Conservation (phyloP, 1,284 basidiomycete species). For the Hortiboletus rubellus region DNA sequence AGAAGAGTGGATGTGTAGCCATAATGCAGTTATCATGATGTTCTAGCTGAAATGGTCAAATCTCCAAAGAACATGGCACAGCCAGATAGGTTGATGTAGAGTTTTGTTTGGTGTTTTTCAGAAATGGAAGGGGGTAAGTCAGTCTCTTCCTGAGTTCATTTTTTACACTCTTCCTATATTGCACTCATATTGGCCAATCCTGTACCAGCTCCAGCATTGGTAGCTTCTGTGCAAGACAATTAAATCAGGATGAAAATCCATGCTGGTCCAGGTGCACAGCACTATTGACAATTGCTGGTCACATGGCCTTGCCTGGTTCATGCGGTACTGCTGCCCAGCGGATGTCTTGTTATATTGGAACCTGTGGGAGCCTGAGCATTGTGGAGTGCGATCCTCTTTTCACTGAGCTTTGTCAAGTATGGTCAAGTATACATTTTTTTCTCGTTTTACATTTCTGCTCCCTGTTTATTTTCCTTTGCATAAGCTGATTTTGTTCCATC, state of each 20-base stretch:
- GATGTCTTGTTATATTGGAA: neutral
- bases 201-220: neutral
- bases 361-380: neutral
- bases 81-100: slow-evolving; percentile 84
- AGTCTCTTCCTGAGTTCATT: neutral
- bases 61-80: slow-evolving; percentile 84
- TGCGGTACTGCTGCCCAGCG: neutral
- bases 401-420: neutral
- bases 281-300: neutral
- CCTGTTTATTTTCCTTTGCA: neutral
- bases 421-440: neutral
- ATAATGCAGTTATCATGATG: slow-evolving; percentile 78
- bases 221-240: neutral
- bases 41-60: slow-evolving; percentile 79
- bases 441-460: neutral
- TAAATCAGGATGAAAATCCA: no score
- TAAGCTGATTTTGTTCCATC: slow-evolving; percentile 6
- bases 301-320: neutral
- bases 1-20: slow-evolving; percentile 53
- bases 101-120: slow-evolving; percentile 79
- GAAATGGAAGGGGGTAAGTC: slow-evolving; percentile 63
- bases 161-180: neutral
- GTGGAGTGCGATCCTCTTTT: neutral
- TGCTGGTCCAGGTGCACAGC: neutral
- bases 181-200: neutral